Evolutionary conservation across 345 rosid genomes (phyloP), one percentile per base, ranked within the genome.

Genomic region (Physaria fendleri): DNA sequence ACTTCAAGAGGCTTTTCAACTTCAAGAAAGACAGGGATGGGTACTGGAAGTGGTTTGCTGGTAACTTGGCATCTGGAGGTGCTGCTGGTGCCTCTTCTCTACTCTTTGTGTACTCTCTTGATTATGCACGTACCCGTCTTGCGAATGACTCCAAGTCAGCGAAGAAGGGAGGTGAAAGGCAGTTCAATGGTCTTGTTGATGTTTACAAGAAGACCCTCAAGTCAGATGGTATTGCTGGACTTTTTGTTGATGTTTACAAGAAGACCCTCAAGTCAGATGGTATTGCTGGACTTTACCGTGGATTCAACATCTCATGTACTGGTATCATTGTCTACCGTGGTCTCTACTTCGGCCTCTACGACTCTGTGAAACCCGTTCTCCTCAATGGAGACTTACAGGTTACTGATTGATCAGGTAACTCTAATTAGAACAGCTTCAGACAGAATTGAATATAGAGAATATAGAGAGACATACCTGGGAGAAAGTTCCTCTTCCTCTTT

Each of bases 1-100:
- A 88, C 80, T 88, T 88, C 73, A 88, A 88, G 78, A 85, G 87
- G 77, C 76, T 85, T 62, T 87, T 87, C 64, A 87, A 87, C 84
- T 87, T 85, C 76, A 87, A 85, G 93, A 87, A 87, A 60, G 95
- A 87, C 74, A 85, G 27, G 56, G 90, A 84, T 74, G 93, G 93
- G 16, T 88, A 88, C 78, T 88, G 96, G 96, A 85, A 83, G 64
- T 88, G 96, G 96, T 88, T 88, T 68, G 96, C 84, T 46, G 96
- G 93, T 30, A 88, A 88, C 77, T 75, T 88, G 86, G 96, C 62
- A 33, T 88, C 96, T 14, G 96, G 96, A 16, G 96, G 96, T 23
- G 85, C 82, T 13, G 96, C 96, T 69, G 96, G 96, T 66, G 96
- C 96, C 15, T 83, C 94, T 22, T 88, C 94, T 59, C 90, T 81